These are phyloP conservation scores for Striga hermonthica DNA, from an alignment of 305 asterid species.

Conservation along the genomic window DNA sequence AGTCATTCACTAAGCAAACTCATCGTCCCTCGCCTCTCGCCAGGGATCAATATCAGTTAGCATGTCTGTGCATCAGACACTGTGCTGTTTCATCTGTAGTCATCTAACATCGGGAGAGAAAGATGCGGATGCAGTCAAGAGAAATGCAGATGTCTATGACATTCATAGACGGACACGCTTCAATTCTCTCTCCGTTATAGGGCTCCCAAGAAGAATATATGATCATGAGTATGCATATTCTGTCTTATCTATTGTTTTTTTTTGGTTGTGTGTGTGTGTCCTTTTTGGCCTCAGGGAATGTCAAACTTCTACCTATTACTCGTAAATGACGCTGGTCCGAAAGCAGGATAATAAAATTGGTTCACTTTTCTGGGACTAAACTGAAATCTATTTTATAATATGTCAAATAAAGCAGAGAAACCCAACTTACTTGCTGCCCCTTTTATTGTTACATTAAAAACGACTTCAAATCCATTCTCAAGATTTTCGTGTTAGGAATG, in stretches of 20 bases:
- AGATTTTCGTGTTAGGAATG: not conserved
- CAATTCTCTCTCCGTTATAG: constrained; percentile 46
- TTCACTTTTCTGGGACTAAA: no score
- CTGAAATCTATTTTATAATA: no score
- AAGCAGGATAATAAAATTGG: no score
- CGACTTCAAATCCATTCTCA: not conserved
- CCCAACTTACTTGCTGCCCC: no score
- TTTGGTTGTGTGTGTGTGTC: not conserved
- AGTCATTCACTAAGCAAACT: no score
- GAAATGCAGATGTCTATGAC: constrained; percentile 89
- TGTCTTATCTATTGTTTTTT: not conserved
- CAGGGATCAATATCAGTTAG: constrained; percentile 95
- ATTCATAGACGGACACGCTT: constrained; percentile 78
- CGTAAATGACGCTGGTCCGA: no score
- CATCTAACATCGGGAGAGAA: constrained; percentile 93
- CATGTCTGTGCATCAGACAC: constrained; percentile 85
- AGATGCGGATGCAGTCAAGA: constrained; percentile 83
- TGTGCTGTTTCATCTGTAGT: constrained; percentile 88
- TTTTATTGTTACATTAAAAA: no score
- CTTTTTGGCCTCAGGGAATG: no score
- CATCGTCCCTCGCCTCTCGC: no score
- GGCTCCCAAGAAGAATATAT: constrained; percentile 68
- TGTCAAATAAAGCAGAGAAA: no score
- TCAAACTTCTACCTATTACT: no score
- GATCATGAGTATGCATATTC: constrained; percentile 79